Evolutionary conservation across 345 rosid species (phyloP).

Genomic region (Eucalyptus erythrocorys): DNA sequence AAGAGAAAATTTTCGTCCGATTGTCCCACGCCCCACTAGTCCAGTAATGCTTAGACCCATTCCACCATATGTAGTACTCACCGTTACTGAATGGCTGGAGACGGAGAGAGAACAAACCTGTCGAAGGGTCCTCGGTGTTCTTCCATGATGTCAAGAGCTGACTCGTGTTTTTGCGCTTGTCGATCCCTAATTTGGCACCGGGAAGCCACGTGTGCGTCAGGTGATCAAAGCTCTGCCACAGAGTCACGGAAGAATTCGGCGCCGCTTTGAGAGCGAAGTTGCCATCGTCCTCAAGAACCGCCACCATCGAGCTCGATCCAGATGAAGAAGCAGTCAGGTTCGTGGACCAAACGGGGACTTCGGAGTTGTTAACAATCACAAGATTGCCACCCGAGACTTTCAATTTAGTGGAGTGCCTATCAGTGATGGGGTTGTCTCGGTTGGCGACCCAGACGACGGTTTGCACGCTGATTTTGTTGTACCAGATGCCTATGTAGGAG

Average conservation of each 20-base stretch:
- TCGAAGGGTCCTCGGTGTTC: slow-evolving; percentile 46
- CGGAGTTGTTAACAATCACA: slow-evolving; percentile 41
- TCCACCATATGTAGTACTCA: slow-evolving; percentile 45
- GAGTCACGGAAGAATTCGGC: background rate
- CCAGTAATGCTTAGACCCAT: slow-evolving; percentile 38
- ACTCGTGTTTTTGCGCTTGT: slow-evolving; percentile 22
- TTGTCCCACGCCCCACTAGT: slow-evolving; percentile 58
- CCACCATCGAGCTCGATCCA: slow-evolving; percentile 12
- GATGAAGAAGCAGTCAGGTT: slow-evolving; percentile 18
- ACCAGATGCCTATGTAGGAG: slow-evolving; percentile 68
- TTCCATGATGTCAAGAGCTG: slow-evolving; percentile 57
- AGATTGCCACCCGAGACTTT: slow-evolving; percentile 55
- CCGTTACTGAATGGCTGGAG: slow-evolving; percentile 26
- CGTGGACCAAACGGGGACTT: slow-evolving; percentile 58
- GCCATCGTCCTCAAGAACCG: slow-evolving; percentile 43
- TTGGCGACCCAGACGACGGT: slow-evolving; percentile 80
- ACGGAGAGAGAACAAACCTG: slow-evolving; percentile 70
- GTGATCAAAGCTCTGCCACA: slow-evolving; percentile 79
- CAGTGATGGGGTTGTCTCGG: slow-evolving; percentile 37
- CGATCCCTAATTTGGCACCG: slow-evolving; percentile 38
- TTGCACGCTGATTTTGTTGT: slow-evolving; percentile 17
- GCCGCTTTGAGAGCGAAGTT: slow-evolving; percentile 45
- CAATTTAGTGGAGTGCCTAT: slow-evolving; percentile 29
- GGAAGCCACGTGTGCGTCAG: slow-evolving; percentile 73
- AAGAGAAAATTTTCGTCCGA: slow-evolving; percentile 17